A percentile compares a stretch with the other conserved stretches of the same genome.
Conservation (phyloP, 129 eudicot genomes). For the Centaurea solstitialis region DNA sequence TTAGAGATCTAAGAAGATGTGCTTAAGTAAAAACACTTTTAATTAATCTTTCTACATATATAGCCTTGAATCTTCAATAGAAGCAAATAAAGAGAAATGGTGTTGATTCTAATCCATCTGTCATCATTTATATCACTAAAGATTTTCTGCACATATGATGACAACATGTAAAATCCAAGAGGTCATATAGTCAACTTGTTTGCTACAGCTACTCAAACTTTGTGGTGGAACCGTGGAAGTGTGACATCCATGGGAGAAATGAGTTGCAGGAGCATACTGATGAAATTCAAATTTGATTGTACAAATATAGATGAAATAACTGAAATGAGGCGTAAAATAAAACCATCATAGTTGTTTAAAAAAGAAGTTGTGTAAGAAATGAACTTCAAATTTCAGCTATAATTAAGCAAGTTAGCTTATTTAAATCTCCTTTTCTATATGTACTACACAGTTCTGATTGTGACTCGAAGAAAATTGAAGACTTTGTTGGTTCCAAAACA, state of each 20-base stretch:
- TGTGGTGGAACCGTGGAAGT: not conserved
- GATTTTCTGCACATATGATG: conserved; percentile 4
- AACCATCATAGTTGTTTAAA: not conserved
- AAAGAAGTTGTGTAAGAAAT: not conserved
- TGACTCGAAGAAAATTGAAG: too few relatives aligned
- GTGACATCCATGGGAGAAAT: not conserved
- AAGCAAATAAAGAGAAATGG: conserved; percentile 7
- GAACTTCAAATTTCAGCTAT: not conserved
- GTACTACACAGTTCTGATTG: too few relatives aligned
- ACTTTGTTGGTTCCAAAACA: too few relatives aligned
- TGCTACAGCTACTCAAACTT: conserved; percentile 17
- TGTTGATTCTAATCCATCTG: conserved; percentile 7
- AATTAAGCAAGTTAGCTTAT: not conserved
- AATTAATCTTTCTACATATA: too few relatives aligned
- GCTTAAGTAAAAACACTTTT: too few relatives aligned
- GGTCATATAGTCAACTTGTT: not conserved
- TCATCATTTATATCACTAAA: not conserved
- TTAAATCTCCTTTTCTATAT: too few relatives aligned
- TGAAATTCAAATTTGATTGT: not conserved
- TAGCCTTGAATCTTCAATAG: not conserved
- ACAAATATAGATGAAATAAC: not conserved
- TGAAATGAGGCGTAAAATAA: not conserved
- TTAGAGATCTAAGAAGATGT: too few relatives aligned
- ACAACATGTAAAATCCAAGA: conserved; percentile 4
- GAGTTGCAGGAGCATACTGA: not conserved